These are phyloP conservation scores for Mortierella claussenii DNA, from an alignment of 192 early-diverging fungal species.

Conservation along the genomic window DNA sequence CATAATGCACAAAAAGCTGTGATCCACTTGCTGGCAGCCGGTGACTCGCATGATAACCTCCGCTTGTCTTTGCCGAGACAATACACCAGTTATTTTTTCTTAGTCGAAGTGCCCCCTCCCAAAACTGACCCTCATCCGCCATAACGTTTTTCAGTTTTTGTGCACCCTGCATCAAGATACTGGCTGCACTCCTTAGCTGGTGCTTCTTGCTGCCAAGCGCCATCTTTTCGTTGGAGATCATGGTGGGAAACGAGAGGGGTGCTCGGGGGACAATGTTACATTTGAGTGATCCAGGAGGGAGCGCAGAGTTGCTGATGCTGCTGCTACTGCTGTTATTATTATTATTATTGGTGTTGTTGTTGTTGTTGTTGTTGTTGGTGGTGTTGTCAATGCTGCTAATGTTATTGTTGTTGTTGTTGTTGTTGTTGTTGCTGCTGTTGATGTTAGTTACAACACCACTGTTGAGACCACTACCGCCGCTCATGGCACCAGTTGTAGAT, in stretches of 20 bases:
- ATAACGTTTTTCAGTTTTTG: constrained; percentile 34
- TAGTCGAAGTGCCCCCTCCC: constrained; percentile 31
- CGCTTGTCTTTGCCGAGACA: constrained; percentile 26
- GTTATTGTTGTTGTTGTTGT: too few species aligned
- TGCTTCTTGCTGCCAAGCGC: constrained; percentile 42
- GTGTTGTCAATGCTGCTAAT: constrained; percentile 1
- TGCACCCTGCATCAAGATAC: constrained; percentile 46
- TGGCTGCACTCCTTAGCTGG: constrained; percentile 32
- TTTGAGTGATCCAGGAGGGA: constrained; percentile 45
- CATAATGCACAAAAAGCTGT: constrained; percentile 46
- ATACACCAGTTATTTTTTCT: constrained; percentile 53
- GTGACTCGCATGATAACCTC: constrained; percentile 7
- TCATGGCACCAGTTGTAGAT: background rate
- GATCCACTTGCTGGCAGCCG: constrained; percentile 20
- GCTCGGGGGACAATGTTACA: constrained; percentile 28
- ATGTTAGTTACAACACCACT: too few species aligned
- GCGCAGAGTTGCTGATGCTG: constrained; percentile 11
- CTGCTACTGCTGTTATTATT: background rate
- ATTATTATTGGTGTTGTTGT: background rate
- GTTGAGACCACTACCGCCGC: background rate
- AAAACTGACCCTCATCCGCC: constrained; percentile 49
- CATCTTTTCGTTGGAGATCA: constrained; percentile 37
- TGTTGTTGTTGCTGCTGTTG: background rate
- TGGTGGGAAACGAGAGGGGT: background rate
- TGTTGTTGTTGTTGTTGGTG: constrained; percentile 1